Base-by-base conservation (phyloP, 2,329 filamentous ascomycete genomes). In the Pyricularia sp. region DNA sequence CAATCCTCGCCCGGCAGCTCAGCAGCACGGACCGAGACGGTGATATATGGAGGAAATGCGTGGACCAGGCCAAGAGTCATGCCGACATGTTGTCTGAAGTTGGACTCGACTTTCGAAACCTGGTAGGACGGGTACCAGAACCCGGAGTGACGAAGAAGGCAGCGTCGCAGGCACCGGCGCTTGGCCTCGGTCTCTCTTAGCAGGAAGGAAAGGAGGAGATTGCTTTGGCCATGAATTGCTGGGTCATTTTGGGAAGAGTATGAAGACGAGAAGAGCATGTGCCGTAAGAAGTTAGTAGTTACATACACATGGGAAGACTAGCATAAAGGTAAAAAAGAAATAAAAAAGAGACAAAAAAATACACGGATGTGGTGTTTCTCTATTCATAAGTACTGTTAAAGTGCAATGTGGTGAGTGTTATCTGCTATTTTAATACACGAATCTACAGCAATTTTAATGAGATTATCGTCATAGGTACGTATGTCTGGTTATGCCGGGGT, bases 31-130 rank as follows among this genome's bases (percentile, higher is more conserved):
- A 96, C 67, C 83, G 81, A 62, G 87, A 84, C n/a, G 88, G 88
- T 16, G 82, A 85, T 60, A 83, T 90, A 1, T 97, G 91, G 90
- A 84, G 83, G 64, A 84, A 90, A 71, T 97, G 94, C 76, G 87
- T 97, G 79, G 85, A 88, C 59, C 84, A 89, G 69, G 91, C 93
- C 4, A 88, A 85, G 73, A 85, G 88, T 64, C 93, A 97, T 76
- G 91, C 91, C 0, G 82, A 81, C 66, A 86, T 94, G 79, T 78
- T 99, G 66, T 83, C 84, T 6, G 90, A 96, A 67, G 93, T 97
- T 26, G 93, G 93, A 0, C 78, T 99, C 35, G 93, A 99, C 75
- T 97, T 99, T 73, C 85, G 84, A 65, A 90, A 90, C 69, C 76
- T 97, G 65, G 87, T 97, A 16, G 90, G 89, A 19, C 81, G 81